phyloP scores from a whole-genome alignment of 441 rosid species.

The Lepidium campestre region DNA sequence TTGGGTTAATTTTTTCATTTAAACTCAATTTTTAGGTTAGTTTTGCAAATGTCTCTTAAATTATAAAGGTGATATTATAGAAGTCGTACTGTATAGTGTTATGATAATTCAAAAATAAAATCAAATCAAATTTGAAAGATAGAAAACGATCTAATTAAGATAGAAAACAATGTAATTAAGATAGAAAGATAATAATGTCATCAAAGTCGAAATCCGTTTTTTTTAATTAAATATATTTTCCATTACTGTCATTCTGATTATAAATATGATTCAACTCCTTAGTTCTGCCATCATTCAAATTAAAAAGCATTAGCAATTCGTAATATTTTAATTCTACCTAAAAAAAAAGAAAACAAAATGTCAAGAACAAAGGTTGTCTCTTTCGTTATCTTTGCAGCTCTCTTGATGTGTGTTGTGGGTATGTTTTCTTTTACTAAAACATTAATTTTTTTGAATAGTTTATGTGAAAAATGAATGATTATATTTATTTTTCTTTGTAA shows the following conservation, averaged over 20 bases:
- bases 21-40: too few relatives aligned
- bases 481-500: not conserved
- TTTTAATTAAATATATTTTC: too few relatives aligned
- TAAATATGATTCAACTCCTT: constrained; percentile 4
- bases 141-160: too few relatives aligned
- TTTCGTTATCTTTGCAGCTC: not conserved
- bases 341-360: not conserved
- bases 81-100: too few relatives aligned
- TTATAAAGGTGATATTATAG: too few relatives aligned
- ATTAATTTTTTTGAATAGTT: not conserved
- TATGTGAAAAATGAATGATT: not conserved
- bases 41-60: too few relatives aligned
- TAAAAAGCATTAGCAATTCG: not conserved
- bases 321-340: not conserved
- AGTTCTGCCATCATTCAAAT: not conserved
- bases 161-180: too few relatives aligned
- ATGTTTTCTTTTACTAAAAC: not conserved
- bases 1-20: too few relatives aligned
- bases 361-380: not conserved
- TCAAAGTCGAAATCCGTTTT: too few relatives aligned
- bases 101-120: too few relatives aligned
- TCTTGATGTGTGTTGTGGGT: not conserved
- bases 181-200: too few relatives aligned
- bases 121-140: too few relatives aligned
- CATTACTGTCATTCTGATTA: not conserved